These are phyloP conservation scores for Carnegiea gigantea DNA, from an alignment of 179 eudicot species.

Conservation along the genomic window DNA sequence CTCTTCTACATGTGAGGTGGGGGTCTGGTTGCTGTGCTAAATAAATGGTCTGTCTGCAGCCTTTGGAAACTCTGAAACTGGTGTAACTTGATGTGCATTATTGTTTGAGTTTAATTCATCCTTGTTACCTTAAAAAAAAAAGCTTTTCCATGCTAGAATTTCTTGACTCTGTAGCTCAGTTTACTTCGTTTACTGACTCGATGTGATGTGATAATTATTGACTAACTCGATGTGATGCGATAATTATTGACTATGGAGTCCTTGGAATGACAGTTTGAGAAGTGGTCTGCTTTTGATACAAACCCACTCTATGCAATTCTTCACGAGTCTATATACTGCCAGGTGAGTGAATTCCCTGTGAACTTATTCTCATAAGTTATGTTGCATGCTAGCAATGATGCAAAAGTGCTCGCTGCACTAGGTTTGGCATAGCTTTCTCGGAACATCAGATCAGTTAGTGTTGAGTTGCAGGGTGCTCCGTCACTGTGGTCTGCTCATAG, in stretches of 20 bases:
- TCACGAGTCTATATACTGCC: conserved; percentile 93
- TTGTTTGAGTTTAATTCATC: neutral
- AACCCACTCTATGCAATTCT: conserved; percentile 86
- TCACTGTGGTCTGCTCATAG: conserved; percentile 91
- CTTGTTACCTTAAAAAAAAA: neutral
- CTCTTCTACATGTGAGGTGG: neutral
- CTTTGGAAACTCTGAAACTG: neutral
- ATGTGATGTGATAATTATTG: neutral
- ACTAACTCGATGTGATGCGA: conserved; percentile 4
- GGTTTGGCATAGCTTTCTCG: neutral
- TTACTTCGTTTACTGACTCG: neutral
- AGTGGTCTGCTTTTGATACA: conserved; percentile 64
- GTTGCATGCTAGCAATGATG: conserved; percentile 13
- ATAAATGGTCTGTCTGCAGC: neutral
- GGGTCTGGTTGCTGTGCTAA: neutral
- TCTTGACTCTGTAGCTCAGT: neutral
- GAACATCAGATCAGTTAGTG: neutral
- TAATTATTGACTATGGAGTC: conserved; percentile 3
- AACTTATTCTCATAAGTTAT: neutral
- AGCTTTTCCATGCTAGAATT: neutral
- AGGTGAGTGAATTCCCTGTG: conserved; percentile 42
- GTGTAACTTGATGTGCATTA: neutral
- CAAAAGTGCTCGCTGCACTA: conserved; percentile 5
- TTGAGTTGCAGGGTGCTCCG: conserved; percentile 68
- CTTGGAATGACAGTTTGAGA: conserved; percentile 65